phyloP scores from a whole-genome alignment of 139 green algal species.

The Edaphochlamys debaryana region DNA sequence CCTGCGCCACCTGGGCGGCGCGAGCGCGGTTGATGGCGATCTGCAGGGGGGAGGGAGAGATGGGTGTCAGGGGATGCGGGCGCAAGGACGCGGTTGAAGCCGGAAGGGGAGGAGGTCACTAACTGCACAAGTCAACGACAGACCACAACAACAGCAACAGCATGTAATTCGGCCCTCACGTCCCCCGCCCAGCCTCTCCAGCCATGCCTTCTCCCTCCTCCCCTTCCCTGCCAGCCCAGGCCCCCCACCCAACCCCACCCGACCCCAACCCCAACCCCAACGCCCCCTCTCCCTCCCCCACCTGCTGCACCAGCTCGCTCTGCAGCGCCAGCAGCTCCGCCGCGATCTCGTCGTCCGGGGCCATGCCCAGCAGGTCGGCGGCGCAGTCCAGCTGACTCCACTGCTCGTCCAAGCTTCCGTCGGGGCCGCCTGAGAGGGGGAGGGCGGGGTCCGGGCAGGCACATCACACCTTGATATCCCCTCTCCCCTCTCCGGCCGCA shows the following conservation, averaged over 20 bases:
- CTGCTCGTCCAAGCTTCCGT: conserved; percentile 67
- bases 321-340: conserved; percentile 83
- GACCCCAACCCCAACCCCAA: neutral
- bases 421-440: conserved; percentile 34
- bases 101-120: no score
- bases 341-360: conserved; percentile 87
- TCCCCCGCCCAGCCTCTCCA: neutral
- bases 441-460: no score
- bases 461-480: no score
- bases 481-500: no score
- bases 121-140: no score
- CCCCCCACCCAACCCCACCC: neutral
- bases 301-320: conserved; percentile 56
- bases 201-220: neutral
- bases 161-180: no score
- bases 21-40: conserved; percentile 69
- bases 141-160: no score
- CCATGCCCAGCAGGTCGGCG: conserved; percentile 65
- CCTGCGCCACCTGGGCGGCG: conserved; percentile 54
- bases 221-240: neutral
- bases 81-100: no score
- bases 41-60: neutral
- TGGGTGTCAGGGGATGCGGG: neutral
- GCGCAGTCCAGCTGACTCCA: conserved; percentile 58
- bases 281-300: neutral